Evolutionary conservation across 768 basidiomycete species (phyloP).

Genomic region (Paxillus rubicundulus): DNA sequence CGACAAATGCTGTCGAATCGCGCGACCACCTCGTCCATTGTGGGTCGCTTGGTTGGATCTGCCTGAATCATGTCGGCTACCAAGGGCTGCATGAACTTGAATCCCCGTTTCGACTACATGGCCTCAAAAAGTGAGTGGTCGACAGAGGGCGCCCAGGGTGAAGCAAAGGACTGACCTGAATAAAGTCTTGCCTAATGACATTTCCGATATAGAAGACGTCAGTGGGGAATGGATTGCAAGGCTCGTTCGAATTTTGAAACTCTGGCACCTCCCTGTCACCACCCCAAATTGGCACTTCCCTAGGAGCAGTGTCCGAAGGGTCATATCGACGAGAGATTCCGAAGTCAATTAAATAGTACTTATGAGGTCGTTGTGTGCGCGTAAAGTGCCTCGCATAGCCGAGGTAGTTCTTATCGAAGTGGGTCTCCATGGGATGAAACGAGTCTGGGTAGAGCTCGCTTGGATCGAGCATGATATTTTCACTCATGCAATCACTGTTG

Average conservation of each 20-base stretch:
- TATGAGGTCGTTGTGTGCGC: slow-evolving; percentile 28
- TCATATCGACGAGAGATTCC: slow-evolving; percentile 33
- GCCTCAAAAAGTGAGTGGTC: no score
- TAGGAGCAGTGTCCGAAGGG: slow-evolving; percentile 23
- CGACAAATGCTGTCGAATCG: slow-evolving; percentile 16
- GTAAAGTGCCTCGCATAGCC: slow-evolving; percentile 23
- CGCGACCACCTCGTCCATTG: slow-evolving; percentile 18
- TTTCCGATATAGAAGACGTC: slow-evolving; percentile 48
- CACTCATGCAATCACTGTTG: no score
- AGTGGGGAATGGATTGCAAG: slow-evolving; percentile 39
- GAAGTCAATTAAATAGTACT: slow-evolving; percentile 39
- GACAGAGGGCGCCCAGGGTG: no score
- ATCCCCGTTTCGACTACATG: slow-evolving; percentile 5
- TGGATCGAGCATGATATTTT: no score
- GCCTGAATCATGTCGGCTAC: slow-evolving; percentile 20
- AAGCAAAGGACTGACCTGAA: slow-evolving; percentile 20
- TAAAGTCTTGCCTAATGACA: slow-evolving; percentile 31
- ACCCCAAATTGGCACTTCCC: slow-evolving; percentile 32
- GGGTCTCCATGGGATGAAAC: slow-evolving; percentile 22
- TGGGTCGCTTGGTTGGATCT: slow-evolving; percentile 21
- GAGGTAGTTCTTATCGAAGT: slow-evolving; percentile 12
- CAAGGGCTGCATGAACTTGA: slow-evolving; percentile 24
- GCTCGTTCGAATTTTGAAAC: slow-evolving; percentile 22
- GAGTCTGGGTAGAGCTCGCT: background rate
- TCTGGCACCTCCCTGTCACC: slow-evolving; percentile 45